Evolutionary conservation across 345 rosid genomes (phyloP).

Genomic region (Populus simonii): DNA sequence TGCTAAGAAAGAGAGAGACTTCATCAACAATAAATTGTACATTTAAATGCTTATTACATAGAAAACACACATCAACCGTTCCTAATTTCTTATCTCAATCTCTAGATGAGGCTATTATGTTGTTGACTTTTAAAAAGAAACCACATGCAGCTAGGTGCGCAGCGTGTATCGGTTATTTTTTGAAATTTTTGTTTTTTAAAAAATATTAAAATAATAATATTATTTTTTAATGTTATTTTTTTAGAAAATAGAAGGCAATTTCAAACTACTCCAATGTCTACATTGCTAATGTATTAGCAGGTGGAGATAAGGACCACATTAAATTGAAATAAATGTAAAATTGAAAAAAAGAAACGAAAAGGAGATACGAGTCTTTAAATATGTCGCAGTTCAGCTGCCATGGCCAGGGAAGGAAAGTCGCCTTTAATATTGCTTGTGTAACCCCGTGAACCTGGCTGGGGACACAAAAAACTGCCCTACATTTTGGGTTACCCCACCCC

Average conservation of each 20-base stretch:
- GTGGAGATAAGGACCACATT: not conserved
- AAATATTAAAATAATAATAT: too few species aligned
- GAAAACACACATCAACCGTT: not conserved
- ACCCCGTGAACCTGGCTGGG: constrained; percentile 26
- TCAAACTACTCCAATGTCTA: constrained; percentile 5
- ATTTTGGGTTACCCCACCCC: not conserved
- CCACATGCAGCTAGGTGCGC: rapidly evolving
- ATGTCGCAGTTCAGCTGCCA: not conserved
- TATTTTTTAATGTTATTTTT: too few species aligned
- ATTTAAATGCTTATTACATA: not conserved
- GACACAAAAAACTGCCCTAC: not conserved
- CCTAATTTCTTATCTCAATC: too few species aligned
- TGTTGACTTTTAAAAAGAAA: too few species aligned
- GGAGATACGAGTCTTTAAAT: not conserved
- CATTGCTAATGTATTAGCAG: not conserved
- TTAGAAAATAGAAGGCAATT: too few species aligned
- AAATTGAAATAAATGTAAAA: constrained; percentile 11
- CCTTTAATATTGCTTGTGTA: constrained; percentile 19
- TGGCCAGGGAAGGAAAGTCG: not conserved
- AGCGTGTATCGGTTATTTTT: too few species aligned
- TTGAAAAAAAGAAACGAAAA: not conserved
- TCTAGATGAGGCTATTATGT: too few species aligned
- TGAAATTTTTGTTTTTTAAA: too few species aligned
- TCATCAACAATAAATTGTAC: too few species aligned
- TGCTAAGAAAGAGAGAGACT: too few species aligned